Base-by-base conservation (phyloP, 148 eudicot genomes). In the Camellia lanceoleosa region DNA sequence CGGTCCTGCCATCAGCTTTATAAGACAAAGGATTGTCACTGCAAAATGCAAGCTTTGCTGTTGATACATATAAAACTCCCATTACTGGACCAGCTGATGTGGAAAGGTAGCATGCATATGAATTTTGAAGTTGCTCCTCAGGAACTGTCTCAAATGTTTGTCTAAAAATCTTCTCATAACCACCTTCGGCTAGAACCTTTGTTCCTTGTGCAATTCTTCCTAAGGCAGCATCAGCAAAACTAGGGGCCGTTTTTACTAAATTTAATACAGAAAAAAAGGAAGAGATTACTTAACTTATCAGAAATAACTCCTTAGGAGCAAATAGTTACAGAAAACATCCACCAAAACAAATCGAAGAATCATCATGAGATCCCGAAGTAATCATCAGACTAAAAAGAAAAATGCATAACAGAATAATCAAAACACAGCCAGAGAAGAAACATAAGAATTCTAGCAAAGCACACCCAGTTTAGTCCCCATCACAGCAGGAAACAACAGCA, bases 81-180 rank as follows among this genome's bases (percentile, higher is more conserved):
- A 95, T 93, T 79, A 95, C 97, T 61, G 98, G 98, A 69, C 98
- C 98, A 72, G 94, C 98, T 71, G 97, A 93, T 7, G 97, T 95
- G 66, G 98, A 95, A 74, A 93, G 68, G 87, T 93, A 95, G 73
- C 98, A 95, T 42, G 98, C 98, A 80, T 80, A 95, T 23, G 93
- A 86, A 75, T 89, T 85, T 83, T 81, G 86, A 54, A 95, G 92
- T 84, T 84, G 85, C 81, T 95, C 98, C 80, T 95, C 98, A 1
- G 98, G 94, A 80, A 87, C 93, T 7, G 97, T 93, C 74, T 95
- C 97, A 83, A 95, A 95, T 49, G 98, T 91, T 81, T 92, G 96
- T 68, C 88, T 87, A 65, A 95, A 95, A 52, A 95, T 88, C 79
- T 90, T 95, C 67, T 95, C 98, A 73, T 95, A 91, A 74, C 98